Evolutionary conservation across 345 rosid species (phyloP), one percentile per base, ranked within the genome.

Genomic region (thale cress (Arabidopsis thaliana)): DNA sequence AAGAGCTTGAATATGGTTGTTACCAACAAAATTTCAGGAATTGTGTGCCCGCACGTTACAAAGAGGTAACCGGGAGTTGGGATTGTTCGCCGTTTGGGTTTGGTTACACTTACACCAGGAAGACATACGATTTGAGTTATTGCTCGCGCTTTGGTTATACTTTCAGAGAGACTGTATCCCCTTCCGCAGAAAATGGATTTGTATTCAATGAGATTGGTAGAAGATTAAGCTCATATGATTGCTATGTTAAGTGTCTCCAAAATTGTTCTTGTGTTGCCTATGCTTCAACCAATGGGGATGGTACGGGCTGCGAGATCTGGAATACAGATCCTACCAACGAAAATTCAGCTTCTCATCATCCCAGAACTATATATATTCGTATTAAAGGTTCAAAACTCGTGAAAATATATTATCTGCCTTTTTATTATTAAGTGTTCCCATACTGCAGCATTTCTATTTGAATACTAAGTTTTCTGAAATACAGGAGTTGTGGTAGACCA

Each of bases 301-400:
- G 37, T 38, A 85, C 80, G 4, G 82, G 77, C 10, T 85, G 88
- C 30, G 79, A 83, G 37, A 74, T 79, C 46, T 85, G 86, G 88
- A 36, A 73, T 30, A 55, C 4, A 1, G 70, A 71, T 20, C 76
- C 67, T 30, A 71, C n/a, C n/a, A n/a, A n/a, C n/a, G n/a, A n/a
- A n/a, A n/a, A n/a, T n/a, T n/a, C n/a, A n/a, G n/a, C n/a, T n/a
- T n/a, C n/a, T n/a, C n/a, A n/a, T n/a, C n/a, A n/a, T n/a, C n/a
- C n/a, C n/a, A 70, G 67, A 58, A 71, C 52, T 40, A 49, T 77
- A 71, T 38, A 25, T 48, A 30, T 71, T 22, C 67, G 59, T 8
- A 5, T 40, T 28, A 8, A 38, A 64, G 67, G 81, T 76, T 70
- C 8, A 20, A 38, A 20, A 38, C 11, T 42, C 6, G 3, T 53